These are phyloP conservation scores for Penicillium angulare DNA, from an alignment of 495 filamentous ascomycete species.

Conservation along the genomic window DNA sequence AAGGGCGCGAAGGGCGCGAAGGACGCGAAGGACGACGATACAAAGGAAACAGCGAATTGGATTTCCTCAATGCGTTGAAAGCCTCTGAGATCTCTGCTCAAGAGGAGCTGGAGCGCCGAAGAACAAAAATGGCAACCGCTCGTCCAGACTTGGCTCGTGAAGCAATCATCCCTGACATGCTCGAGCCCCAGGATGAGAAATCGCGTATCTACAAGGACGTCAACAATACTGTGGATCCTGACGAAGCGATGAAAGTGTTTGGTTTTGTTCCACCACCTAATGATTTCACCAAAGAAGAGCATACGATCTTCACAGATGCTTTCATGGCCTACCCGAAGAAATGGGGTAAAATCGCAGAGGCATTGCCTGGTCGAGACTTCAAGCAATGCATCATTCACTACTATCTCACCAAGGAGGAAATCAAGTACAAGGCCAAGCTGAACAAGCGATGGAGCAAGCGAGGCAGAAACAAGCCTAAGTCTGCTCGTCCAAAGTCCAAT, in stretches of 20 bases:
- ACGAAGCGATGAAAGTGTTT: slow-evolving; percentile 66
- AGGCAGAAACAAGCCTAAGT: slow-evolving; percentile 50
- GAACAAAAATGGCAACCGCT: slow-evolving; percentile 63
- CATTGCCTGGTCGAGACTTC: slow-evolving; percentile 69
- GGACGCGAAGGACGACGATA: slow-evolving; percentile 60
- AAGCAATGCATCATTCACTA: slow-evolving; percentile 92
- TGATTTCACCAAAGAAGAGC: slow-evolving; percentile 81
- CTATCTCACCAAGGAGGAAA: slow-evolving; percentile 85
- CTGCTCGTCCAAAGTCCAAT: slow-evolving; percentile 66
- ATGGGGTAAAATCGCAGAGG: slow-evolving; percentile 84
- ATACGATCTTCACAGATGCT: slow-evolving; percentile 69
- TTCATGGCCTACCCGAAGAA: slow-evolving; percentile 85
- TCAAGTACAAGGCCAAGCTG: slow-evolving; percentile 81
- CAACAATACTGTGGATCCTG: slow-evolving; percentile 65
- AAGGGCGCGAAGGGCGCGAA: too few species aligned
- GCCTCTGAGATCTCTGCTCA: slow-evolving; percentile 75
- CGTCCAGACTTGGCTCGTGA: slow-evolving; percentile 79
- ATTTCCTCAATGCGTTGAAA: slow-evolving; percentile 72
- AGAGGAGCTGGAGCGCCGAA: slow-evolving; percentile 67
- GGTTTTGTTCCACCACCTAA: slow-evolving; percentile 73
- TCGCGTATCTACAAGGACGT: slow-evolving; percentile 63
- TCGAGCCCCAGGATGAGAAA: slow-evolving; percentile 50
- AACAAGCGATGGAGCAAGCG: slow-evolving; percentile 67
- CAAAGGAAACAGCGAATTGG: slow-evolving; percentile 68
- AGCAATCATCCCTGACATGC: slow-evolving; percentile 79